Percentiles rank a stretch among this genome's conserved stretches.
phyloP scores from a whole-genome alignment of 1,139 yeast genomes.

The Taphrina wiesneri region DNA sequence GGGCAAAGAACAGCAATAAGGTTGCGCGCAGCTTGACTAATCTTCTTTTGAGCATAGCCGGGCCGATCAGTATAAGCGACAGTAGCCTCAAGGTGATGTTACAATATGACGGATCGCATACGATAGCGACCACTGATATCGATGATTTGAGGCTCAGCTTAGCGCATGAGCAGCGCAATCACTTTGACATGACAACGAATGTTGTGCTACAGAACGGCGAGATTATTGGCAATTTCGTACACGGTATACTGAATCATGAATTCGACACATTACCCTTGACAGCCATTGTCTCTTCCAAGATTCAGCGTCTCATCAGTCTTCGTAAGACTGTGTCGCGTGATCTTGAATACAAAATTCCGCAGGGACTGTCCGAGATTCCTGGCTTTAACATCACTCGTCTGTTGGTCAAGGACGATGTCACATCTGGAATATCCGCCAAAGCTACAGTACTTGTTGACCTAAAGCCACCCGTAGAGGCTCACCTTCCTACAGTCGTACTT shows the following conservation, averaged over 20 bases:
- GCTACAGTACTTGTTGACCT: background rate
- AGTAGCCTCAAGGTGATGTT: background rate
- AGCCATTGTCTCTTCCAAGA: conserved; percentile 4
- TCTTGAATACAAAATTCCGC: background rate
- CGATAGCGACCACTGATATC: background rate
- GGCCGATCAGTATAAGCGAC: conserved; percentile 9
- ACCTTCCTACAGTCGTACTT: background rate
- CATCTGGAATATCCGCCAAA: conserved; percentile 10
- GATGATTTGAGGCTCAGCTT: background rate
- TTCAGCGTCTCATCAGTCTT: background rate
- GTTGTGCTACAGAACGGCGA: conserved; percentile 1
- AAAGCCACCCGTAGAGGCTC: background rate
- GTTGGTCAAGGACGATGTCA: background rate
- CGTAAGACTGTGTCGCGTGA: background rate
- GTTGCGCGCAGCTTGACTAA: conserved; percentile 3
- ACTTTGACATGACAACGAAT: background rate
- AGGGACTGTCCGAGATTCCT: background rate
- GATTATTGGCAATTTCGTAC: background rate
- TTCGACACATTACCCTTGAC: background rate
- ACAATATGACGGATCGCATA: conserved; percentile 12
- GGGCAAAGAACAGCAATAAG: background rate
- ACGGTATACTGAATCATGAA: background rate
- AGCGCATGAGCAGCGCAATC: background rate
- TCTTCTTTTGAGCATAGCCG: conserved; percentile 7
- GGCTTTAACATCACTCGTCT: conserved; percentile 11